These are phyloP conservation scores for Penicillium coprophilum DNA, from an alignment of 495 filamentous ascomycete genomes.

Conservation along the genomic window DNA sequence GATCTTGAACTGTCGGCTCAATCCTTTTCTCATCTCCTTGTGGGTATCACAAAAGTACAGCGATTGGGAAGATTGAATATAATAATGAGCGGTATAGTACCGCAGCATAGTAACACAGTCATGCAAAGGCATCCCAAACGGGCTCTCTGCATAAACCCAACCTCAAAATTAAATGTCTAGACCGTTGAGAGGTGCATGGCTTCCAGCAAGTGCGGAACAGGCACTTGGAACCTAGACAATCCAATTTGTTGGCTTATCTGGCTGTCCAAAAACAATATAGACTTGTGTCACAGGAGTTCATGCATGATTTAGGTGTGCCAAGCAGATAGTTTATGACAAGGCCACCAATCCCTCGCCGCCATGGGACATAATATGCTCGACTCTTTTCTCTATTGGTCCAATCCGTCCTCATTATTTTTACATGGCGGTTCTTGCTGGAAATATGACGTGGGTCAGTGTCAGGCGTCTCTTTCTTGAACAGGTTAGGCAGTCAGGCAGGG, in stretches of 20 bases:
- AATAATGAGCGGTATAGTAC: background rate
- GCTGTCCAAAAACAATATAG: background rate
- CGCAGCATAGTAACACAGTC: background rate
- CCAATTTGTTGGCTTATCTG: background rate
- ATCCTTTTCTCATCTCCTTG: background rate
- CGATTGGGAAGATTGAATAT: background rate
- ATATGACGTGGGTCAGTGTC: background rate
- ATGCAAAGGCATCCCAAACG: background rate
- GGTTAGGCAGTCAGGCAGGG: background rate
- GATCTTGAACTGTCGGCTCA: background rate
- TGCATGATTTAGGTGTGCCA: conserved; percentile 1
- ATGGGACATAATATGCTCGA: background rate
- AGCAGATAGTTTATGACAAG: conserved; percentile 3
- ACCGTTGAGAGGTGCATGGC: background rate
- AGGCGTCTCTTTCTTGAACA: background rate
- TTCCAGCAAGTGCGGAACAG: background rate
- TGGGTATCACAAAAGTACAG: background rate
- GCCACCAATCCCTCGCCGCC: conserved; percentile 3
- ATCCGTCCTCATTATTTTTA: background rate
- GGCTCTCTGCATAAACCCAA: background rate
- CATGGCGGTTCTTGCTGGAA: background rate
- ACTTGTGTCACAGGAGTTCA: background rate
- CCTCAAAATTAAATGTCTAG: background rate
- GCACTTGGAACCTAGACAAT: background rate
- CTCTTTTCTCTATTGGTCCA: conserved; percentile 1